Evolutionary conservation across 1,284 basidiomycete genomes (phyloP).

Genomic region (Ceratobasidium sp.): DNA sequence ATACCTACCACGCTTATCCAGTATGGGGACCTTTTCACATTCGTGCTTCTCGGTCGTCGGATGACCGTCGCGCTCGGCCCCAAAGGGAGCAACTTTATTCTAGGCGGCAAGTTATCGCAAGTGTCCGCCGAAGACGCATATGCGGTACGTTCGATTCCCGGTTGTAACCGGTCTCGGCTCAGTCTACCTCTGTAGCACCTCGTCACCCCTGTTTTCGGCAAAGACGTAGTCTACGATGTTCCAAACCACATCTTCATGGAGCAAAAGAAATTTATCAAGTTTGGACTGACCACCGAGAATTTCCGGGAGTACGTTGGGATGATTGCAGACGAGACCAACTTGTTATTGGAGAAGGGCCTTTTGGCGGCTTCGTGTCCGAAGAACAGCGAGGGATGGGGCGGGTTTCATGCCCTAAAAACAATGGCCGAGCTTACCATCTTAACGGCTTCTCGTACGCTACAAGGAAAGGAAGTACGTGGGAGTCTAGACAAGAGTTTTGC

Average conservation of each 20-base stretch:
- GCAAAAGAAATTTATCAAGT: constrained; percentile 98
- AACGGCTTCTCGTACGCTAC: constrained; percentile 92
- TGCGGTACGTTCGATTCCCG: constrained; percentile 68
- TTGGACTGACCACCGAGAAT: constrained; percentile 93
- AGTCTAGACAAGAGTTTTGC: constrained; percentile 88
- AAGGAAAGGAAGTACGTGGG: constrained; percentile 90
- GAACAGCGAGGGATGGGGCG: constrained; percentile 66
- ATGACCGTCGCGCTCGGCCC: constrained; percentile 94
- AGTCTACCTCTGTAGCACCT: constrained; percentile 75
- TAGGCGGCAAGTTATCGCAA: constrained; percentile 92
- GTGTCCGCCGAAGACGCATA: constrained; percentile 98
- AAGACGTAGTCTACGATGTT: constrained; percentile 97
- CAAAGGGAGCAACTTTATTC: constrained; percentile 93
- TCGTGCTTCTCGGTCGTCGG: constrained; percentile 87
- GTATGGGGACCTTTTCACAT: constrained; percentile 89
- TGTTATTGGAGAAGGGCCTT: constrained; percentile 73
- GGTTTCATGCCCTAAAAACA: constrained; percentile 78
- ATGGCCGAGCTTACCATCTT: constrained; percentile 94
- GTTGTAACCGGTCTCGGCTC: too few species aligned
- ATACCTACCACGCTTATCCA: constrained; percentile 6
- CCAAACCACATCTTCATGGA: constrained; percentile 99
- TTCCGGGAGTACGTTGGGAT: constrained; percentile 91
- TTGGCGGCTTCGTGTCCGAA: neutral
- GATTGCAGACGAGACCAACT: constrained; percentile 86
- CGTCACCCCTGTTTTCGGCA: constrained; percentile 94